phyloP scores from a whole-genome alignment of 2,329 filamentous ascomycete genomes.

The Decorospora gaudefroyi region DNA sequence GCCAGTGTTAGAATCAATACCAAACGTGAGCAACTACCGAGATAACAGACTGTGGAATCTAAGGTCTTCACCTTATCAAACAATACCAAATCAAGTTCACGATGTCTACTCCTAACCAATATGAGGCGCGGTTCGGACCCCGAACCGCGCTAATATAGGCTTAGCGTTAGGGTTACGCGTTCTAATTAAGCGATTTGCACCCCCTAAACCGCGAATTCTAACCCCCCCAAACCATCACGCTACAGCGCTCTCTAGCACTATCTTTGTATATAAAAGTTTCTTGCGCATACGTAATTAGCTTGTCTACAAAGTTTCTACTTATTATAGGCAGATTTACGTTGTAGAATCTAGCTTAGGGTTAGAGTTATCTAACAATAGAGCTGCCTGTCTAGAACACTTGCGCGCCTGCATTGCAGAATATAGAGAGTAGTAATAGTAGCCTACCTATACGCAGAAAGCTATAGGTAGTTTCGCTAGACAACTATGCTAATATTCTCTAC shows the following conservation, averaged over 20 bases:
- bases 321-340: not conserved
- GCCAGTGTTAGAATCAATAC: no score
- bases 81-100: not conserved
- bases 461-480: no score
- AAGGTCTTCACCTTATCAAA: no score
- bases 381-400: conserved; percentile 1
- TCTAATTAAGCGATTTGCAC: not conserved
- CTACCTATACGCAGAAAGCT: conserved; percentile 2
- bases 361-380: conserved; percentile 3
- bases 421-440: conserved; percentile 5
- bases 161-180: not conserved
- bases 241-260: not conserved
- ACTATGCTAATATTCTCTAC: no score
- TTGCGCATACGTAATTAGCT: not conserved
- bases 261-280: not conserved
- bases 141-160: not conserved
- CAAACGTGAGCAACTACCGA: no score
- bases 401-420: not conserved
- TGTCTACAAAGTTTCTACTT: conserved; percentile 1
- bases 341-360: not conserved
- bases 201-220: not conserved
- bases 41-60: no score
- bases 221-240: not conserved
- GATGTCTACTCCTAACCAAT: not conserved
- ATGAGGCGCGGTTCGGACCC: not conserved